A percentile compares a stretch with the other conserved stretches of the same genome.
Conservation (phyloP, 2,329 filamentous ascomycete species). For the Botrytis fragariae region DNA sequence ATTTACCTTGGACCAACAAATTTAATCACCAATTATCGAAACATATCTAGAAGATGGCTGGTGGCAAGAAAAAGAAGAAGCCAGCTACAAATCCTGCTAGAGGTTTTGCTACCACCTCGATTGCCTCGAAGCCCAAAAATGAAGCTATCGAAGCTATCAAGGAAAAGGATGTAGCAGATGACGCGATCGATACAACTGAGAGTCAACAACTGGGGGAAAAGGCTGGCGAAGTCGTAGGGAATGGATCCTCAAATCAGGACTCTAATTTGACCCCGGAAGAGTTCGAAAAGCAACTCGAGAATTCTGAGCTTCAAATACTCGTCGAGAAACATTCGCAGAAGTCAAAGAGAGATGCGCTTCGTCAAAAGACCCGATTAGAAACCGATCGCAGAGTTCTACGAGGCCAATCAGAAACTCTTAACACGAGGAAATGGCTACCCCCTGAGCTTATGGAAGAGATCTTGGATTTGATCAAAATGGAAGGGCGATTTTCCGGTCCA, state of each 20-base stretch:
- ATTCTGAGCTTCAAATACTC: conserved; percentile 82
- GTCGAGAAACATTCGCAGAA: conserved; percentile 82
- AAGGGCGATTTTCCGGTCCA: conserved; percentile 53
- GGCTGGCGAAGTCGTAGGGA: conserved; percentile 18
- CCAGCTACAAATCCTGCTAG: conserved; percentile 79
- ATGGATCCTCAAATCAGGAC: conserved; percentile 35
- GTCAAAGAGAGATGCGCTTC: conserved; percentile 72
- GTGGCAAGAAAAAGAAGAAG: conserved; percentile 82
- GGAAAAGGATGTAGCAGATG: conserved; percentile 29
- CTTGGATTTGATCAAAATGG: conserved; percentile 67
- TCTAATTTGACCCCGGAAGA: conserved; percentile 73
- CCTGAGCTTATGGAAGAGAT: conserved; percentile 75
- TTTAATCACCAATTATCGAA: conserved; percentile 4
- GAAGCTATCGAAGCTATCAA: conserved; percentile 47
- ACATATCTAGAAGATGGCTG: conserved; percentile 55
- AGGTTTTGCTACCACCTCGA: conserved; percentile 90
- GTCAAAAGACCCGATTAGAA: conserved; percentile 74
- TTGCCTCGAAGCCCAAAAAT: conserved; percentile 75
- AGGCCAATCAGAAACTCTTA: conserved; percentile 70
- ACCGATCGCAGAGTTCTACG: conserved; percentile 83
- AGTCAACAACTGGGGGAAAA: conserved; percentile 15
- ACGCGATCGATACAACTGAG: conserved; percentile 21
- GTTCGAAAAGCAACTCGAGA: conserved; percentile 83
- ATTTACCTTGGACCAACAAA: conserved; percentile 3
- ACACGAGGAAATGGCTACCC: conserved; percentile 75